Conservation (phyloP, 805 yeast species). For the Saccharomycopsis malanga region DNA sequence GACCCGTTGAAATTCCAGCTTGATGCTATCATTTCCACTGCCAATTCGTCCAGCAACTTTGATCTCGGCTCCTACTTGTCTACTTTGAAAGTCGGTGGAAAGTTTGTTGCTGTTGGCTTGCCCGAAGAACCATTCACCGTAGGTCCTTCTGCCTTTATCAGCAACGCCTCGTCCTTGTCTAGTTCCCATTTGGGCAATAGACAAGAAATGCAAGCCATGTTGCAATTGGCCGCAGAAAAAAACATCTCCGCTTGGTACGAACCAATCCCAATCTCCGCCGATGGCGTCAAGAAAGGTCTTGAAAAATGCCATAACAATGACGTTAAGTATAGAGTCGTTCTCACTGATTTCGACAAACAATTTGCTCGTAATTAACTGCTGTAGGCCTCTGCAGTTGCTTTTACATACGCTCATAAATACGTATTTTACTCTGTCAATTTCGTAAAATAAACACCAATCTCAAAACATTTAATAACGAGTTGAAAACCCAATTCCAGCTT, state of each 20-base stretch:
- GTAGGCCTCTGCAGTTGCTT: neutral
- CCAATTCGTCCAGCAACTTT: slow-evolving; percentile 43
- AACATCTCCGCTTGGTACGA: slow-evolving; percentile 32
- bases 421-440: too few species aligned
- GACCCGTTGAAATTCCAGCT: slow-evolving; percentile 29
- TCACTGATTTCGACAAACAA: slow-evolving; percentile 37
- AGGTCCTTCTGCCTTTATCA: slow-evolving; percentile 37
- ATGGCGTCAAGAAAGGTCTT: slow-evolving; percentile 30
- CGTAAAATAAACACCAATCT: too few species aligned
- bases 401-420: too few species aligned
- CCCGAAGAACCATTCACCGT: slow-evolving; percentile 39
- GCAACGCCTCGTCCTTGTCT: slow-evolving; percentile 27
- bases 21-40: slow-evolving; percentile 49
- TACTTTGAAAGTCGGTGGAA: slow-evolving; percentile 50
- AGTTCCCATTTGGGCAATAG: slow-evolving; percentile 32
- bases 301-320: slow-evolving; percentile 30
- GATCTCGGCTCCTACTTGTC: slow-evolving; percentile 42
- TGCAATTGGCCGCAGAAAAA: slow-evolving; percentile 33
- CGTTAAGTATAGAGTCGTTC: slow-evolving; percentile 37
- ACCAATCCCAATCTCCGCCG: slow-evolving; percentile 31
- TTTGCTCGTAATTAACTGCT: slow-evolving; percentile 25
- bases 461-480: too few species aligned
- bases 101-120: slow-evolving; percentile 59
- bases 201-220: slow-evolving; percentile 33
- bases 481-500: too few species aligned